These are phyloP conservation scores for Corylus avellana DNA, from an alignment of 306 rosid genomes.

Conservation along the genomic window DNA sequence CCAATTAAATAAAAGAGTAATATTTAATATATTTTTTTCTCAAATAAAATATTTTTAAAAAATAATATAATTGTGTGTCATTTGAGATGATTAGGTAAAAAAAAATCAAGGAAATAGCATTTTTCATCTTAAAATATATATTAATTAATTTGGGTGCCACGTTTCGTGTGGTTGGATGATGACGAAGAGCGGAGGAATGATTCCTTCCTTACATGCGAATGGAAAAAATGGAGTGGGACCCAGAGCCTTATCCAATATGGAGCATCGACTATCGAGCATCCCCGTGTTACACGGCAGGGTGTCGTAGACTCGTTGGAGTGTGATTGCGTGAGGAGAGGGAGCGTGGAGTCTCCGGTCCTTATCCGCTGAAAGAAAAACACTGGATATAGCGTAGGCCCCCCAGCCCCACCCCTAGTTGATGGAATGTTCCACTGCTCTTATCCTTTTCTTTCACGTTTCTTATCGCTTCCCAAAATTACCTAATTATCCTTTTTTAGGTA, in stretches of 20 bases:
- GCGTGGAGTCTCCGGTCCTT: slow-evolving; percentile 25
- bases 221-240: slow-evolving; percentile 7
- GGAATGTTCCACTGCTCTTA: slow-evolving; percentile 31
- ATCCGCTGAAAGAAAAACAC: slow-evolving; percentile 24
- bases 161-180: too few species aligned
- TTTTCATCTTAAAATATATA: too few species aligned
- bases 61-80: too few species aligned
- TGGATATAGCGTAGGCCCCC: slow-evolving; percentile 5
- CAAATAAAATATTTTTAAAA: too few species aligned
- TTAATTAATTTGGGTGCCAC: too few species aligned
- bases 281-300: slow-evolving; percentile 11
- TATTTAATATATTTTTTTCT: too few species aligned
- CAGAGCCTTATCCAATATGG: not conserved
- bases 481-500: too few species aligned
- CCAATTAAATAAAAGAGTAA: too few species aligned
- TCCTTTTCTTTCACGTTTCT: slow-evolving; percentile 9
- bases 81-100: too few species aligned
- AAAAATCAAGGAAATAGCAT: too few species aligned
- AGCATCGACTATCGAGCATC: not conserved
- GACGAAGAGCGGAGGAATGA: not conserved
- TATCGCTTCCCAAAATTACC: too few species aligned
- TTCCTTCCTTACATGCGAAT: not conserved
- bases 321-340: slow-evolving; percentile 20
- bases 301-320: not conserved
- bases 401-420: not conserved